phyloP scores from a whole-genome alignment of 495 filamentous ascomycete species.

The Aspergillus olivimuriae region DNA sequence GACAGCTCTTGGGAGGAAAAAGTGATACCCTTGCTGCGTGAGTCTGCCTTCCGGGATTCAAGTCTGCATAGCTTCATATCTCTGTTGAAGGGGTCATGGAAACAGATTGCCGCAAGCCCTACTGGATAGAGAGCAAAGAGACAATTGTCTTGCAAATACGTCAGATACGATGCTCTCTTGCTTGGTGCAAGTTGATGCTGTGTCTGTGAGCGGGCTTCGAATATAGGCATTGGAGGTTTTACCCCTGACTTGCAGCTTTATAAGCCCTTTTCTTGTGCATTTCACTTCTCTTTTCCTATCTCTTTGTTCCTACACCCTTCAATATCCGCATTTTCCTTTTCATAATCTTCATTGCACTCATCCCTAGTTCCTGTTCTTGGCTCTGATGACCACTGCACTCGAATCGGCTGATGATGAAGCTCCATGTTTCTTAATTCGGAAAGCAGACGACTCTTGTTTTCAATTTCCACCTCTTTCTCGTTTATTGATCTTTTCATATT shows the following conservation, averaged over 20 bases:
- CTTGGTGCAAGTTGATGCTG: slow-evolving; percentile 20
- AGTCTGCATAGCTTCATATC: slow-evolving; percentile 37
- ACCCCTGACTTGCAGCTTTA: slow-evolving; percentile 33
- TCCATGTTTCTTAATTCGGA: slow-evolving; percentile 25
- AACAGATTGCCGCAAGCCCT: slow-evolving; percentile 24
- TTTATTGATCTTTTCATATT: slow-evolving; percentile 6
- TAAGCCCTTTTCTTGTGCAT: slow-evolving; percentile 19
- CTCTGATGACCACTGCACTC: slow-evolving; percentile 6
- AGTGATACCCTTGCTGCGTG: slow-evolving; percentile 48
- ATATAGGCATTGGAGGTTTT: slow-evolving; percentile 27
- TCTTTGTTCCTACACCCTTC: slow-evolving; percentile 15
- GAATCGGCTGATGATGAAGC: slow-evolving; percentile 21
- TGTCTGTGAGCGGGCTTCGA: slow-evolving; percentile 23
- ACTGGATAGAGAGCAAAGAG: slow-evolving; percentile 11
- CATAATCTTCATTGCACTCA: slow-evolving; percentile 18
- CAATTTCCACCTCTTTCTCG: slow-evolving; percentile 4
- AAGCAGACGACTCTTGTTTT: slow-evolving; percentile 24
- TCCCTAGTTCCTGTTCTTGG: slow-evolving; percentile 11
- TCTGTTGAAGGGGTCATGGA: slow-evolving; percentile 26
- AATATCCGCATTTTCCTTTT: slow-evolving; percentile 17
- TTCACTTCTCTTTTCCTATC: slow-evolving; percentile 12
- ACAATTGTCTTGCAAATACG: slow-evolving; percentile 24
- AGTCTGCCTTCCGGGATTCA: slow-evolving; percentile 38
- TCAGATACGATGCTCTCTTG: slow-evolving; percentile 26
- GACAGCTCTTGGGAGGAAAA: slow-evolving; percentile 45